Evolutionary conservation across 2,329 filamentous ascomycete genomes (phyloP), one percentile per base, ranked within the genome.

Genomic region (Phialocephala subalpina): DNA sequence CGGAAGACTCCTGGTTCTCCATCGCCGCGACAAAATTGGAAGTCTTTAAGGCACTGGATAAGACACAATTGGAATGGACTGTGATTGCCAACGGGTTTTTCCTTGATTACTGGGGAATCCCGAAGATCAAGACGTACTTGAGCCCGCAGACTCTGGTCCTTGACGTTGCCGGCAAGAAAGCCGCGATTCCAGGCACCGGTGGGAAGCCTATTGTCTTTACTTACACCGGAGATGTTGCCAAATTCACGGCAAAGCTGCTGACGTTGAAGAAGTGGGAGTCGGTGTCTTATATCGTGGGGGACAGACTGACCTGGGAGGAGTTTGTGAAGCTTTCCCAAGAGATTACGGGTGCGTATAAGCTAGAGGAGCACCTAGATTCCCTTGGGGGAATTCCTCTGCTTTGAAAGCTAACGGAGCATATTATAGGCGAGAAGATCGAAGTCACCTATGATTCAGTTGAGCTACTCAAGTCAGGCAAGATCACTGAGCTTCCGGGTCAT

Each of bases 361-460:
- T 38, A 8, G 45, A 20, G 7, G 22, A n/a, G 8, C 16, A 9
- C 45, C 7, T 49, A 8, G 18, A 6, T 49, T 49, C 18, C 8
- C 8, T 49, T 9, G 7, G 7, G n/a, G n/a, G 6, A n/a, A 49
- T n/a, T 8, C n/a, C 22, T n/a, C n/a, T n/a, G n/a, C n/a, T n/a
- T n/a, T n/a, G n/a, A n/a, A n/a, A n/a, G n/a, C n/a, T n/a, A n/a
- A n/a, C n/a, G n/a, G n/a, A n/a, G n/a, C n/a, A n/a, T n/a, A 53
- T 4, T 27, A 20, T 36, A 62, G 67, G 65, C 33, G 42, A 62
- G 47, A 65, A 68, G 47, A 75, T 74, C 56, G 69, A 65, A 55
- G 71, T 75, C 67, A 65, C 68, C 58, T 75, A 74, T 70, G 73
- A 67, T 67, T 36, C 63, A 67, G 57, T 72, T 66, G 71, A 75